A percentile compares a stretch with the other conserved stretches of the same genome.
Evolutionary conservation across 2,329 filamentous ascomycete species (phyloP).

Genomic region (Shiraia sp.): DNA sequence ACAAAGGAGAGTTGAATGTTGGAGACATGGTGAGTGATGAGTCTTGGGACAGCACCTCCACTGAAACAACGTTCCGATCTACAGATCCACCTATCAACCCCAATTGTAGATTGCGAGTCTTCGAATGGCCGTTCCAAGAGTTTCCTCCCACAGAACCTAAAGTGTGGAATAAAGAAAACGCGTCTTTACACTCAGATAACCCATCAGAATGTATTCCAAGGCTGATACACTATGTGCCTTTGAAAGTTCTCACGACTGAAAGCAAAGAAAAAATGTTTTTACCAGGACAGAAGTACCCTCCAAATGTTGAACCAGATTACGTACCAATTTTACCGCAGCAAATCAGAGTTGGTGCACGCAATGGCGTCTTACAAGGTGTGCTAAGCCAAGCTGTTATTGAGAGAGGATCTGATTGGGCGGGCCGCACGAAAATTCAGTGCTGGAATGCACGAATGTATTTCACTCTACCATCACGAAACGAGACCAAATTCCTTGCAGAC

Average conservation of each 20-base stretch:
- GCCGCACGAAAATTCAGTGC: conserved; percentile 29
- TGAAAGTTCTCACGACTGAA: conserved; percentile 28
- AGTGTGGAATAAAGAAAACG: neutral
- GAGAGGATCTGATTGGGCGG: conserved; percentile 27
- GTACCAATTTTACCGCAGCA: conserved; percentile 23
- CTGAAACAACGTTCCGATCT: conserved; percentile 6
- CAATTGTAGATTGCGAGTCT: conserved; percentile 24
- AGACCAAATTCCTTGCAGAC: conserved; percentile 10
- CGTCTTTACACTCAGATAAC: neutral
- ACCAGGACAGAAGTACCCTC: conserved; percentile 23
- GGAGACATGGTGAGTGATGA: conserved; percentile 23
- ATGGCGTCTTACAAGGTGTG: conserved; percentile 23
- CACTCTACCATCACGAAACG: conserved; percentile 12
- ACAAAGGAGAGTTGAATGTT: conserved; percentile 1
- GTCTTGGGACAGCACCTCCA: conserved; percentile 24
- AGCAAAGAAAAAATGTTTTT: conserved; percentile 27
- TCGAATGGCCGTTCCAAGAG: conserved; percentile 28
- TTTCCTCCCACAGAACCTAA: conserved; percentile 9
- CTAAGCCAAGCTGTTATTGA: conserved; percentile 30
- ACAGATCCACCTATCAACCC: conserved; percentile 7
- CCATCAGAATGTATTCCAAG: conserved; percentile 9
- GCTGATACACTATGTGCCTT: conserved; percentile 24
- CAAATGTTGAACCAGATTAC: conserved; percentile 20
- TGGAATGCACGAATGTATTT: conserved; percentile 37
- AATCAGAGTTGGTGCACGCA: conserved; percentile 24